Base-by-base conservation (phyloP, 805 yeast genomes). In the Yamadazyma sp. region DNA sequence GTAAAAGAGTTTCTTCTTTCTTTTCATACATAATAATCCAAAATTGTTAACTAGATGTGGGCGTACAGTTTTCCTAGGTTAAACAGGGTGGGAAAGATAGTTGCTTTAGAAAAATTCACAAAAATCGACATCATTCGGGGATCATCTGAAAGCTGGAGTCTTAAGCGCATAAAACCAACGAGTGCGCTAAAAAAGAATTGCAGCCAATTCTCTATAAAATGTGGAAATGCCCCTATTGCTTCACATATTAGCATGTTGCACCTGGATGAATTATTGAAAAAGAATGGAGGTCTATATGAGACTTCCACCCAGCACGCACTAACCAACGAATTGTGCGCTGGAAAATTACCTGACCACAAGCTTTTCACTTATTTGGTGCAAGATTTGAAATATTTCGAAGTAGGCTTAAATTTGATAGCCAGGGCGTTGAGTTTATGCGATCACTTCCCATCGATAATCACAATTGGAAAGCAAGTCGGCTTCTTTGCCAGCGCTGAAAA, bases 391-490 rank as follows among this genome's bases (percentile, higher is more conserved):
- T 75, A 66, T 45, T 75, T 75, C 50, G 67, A 66, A 29, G 42
- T 57, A 5, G 70, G 74, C 1, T 40, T 75, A 26, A 61, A 66
- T 25, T 45, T 73, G 10, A 59, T 73, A 10, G 74, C 75, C 7
- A 72, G 64, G 40, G 58, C 70, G 2, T 56, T 77, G 13, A 62
- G 75, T 2, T 38, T 57, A 25, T 72, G 78, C 34, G 74, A 71
- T 34, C 54, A 63, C 19, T 48, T 60, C 1, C 41, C 54, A 3
- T 46, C 75, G 0, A 56, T 67, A n/a, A 54, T 73, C 16, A 52
- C 53, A 0, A 43, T 77, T 18, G 71, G 75, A 2, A 72, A 71
- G 40, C 77, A 75, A 43, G 64, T 76, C 41, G 81, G 80, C 1
- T 71, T 73, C 44, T 56, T 77, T 23, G 60, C 72, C 10, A 62